A percentile compares a stretch with the other conserved stretches of the same genome.
Conservation (phyloP, 2,329 filamentous ascomycete species). For the Arthroderma sp. region DNA sequence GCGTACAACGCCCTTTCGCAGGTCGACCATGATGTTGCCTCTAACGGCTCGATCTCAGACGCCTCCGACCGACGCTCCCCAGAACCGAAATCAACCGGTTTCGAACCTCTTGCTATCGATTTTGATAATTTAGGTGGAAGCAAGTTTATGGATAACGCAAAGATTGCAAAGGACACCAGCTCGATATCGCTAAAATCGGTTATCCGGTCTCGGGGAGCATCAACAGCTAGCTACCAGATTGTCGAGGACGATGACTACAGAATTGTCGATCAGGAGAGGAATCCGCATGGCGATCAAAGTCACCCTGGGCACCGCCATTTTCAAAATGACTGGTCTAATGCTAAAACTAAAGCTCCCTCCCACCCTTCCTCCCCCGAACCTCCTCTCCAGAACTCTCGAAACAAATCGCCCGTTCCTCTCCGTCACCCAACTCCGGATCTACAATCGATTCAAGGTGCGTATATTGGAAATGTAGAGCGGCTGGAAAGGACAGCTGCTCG, state of each 20-base stretch:
- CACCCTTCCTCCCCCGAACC: slow-evolving; percentile 17
- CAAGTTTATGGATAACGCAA: slow-evolving; percentile 18
- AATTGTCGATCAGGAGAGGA: slow-evolving; percentile 17
- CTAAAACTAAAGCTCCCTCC: neutral
- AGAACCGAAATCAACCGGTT: slow-evolving; percentile 12
- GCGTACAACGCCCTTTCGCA: slow-evolving; percentile 32
- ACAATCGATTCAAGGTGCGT: slow-evolving; percentile 38
- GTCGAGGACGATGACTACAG: slow-evolving; percentile 35
- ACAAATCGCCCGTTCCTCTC: slow-evolving; percentile 30
- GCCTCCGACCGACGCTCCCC: slow-evolving; percentile 19
- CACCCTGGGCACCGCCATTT: neutral
- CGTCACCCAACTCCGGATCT: slow-evolving; percentile 37
- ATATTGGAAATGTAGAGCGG: slow-evolving; percentile 36
- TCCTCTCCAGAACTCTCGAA: slow-evolving; percentile 26
- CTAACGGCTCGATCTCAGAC: slow-evolving; percentile 23
- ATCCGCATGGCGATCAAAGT: slow-evolving; percentile 1
- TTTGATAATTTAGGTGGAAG: slow-evolving; percentile 20
- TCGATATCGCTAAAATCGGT: slow-evolving; percentile 9
- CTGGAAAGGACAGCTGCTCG: slow-evolving; percentile 37
- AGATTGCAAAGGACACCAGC: slow-evolving; percentile 14
- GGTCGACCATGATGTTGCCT: slow-evolving; percentile 26
- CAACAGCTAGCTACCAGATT: slow-evolving; percentile 29
- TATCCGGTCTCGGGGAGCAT: slow-evolving; percentile 8
- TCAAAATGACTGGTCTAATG: neutral
- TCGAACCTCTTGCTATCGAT: slow-evolving; percentile 20